These are phyloP conservation scores for Fomitopsis pulvina DNA, from an alignment of 768 basidiomycete genomes.

Conservation along the genomic window DNA sequence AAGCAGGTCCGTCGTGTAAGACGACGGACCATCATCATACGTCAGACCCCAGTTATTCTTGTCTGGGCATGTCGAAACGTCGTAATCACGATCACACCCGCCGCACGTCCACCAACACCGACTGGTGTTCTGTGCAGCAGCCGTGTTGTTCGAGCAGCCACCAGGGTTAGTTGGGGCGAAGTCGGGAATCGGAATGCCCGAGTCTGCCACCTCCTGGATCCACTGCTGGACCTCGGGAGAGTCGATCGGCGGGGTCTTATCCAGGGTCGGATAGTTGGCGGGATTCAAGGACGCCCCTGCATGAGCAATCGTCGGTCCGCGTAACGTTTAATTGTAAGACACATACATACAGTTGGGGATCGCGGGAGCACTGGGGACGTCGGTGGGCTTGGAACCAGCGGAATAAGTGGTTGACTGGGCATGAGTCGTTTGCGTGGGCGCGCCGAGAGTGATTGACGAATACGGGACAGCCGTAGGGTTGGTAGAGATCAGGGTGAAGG, in stretches of 20 bases:
- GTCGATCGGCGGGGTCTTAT: conserved; percentile 51
- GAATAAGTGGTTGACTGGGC: conserved; percentile 28
- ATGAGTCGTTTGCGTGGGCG: conserved; percentile 21
- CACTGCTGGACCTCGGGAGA: conserved; percentile 62
- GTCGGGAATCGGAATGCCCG: conserved; percentile 54
- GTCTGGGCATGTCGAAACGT: conserved; percentile 71
- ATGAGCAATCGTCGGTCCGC: not conserved
- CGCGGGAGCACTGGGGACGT: conserved; percentile 50
- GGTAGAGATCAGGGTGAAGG: conserved; percentile 22
- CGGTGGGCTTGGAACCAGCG: conserved; percentile 32
- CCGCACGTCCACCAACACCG: conserved; percentile 83
- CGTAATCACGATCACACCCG: conserved; percentile 59
- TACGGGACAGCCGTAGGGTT: conserved; percentile 31
- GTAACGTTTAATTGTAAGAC: not conserved
- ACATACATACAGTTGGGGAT: conserved; percentile 42
- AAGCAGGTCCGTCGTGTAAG: conserved; percentile 69
- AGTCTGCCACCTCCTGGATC: conserved; percentile 53
- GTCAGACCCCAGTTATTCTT: conserved; percentile 52
- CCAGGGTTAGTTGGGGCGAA: conserved; percentile 35
- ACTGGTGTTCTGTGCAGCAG: conserved; percentile 35
- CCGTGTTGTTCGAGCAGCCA: conserved; percentile 52
- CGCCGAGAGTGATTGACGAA: conserved; percentile 20
- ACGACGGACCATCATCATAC: conserved; percentile 78
- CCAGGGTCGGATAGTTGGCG: conserved; percentile 61
- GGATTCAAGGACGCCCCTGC: conserved; percentile 39